These are phyloP conservation scores for Sarocladium strictum DNA, from an alignment of 2,329 filamentous ascomycete species.

Conservation along the genomic window DNA sequence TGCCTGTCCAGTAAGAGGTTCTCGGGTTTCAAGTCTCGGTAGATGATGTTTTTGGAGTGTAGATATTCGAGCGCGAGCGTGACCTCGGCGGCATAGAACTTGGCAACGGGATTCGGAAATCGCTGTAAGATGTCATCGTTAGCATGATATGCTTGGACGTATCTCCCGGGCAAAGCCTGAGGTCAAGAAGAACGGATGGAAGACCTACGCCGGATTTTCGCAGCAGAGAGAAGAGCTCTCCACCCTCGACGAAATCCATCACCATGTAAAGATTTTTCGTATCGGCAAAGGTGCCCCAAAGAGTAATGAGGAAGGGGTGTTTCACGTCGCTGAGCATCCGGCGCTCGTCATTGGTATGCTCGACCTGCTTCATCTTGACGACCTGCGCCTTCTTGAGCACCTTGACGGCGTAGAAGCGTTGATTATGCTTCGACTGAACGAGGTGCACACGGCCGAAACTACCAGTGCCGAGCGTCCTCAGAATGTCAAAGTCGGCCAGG, in stretches of 20 bases:
- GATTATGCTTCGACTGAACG: conserved; percentile 96
- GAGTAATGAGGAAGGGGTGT: conserved; percentile 93
- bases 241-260: conserved; percentile 99
- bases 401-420: conserved; percentile 97
- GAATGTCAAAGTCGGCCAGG: conserved; percentile 80
- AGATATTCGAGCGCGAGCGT: conserved; percentile 93
- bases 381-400: conserved; percentile 98
- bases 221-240: conserved; percentile 91
- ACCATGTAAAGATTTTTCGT: conserved; percentile 98
- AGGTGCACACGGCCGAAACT: conserved; percentile 96
- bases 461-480: conserved; percentile 89
- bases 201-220: conserved; percentile 78
- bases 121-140: conserved; percentile 49
- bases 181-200: neutral
- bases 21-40: conserved; percentile 93
- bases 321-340: conserved; percentile 95
- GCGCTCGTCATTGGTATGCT: conserved; percentile 97
- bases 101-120: conserved; percentile 96
- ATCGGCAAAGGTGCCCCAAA: conserved; percentile 98
- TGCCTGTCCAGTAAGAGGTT: conserved; percentile 88
- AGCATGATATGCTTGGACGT: conserved; percentile 1
- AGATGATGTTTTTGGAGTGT: conserved; percentile 93
- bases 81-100: conserved; percentile 98
- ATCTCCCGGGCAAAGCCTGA: neutral
- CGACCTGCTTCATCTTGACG: conserved; percentile 99